Conservation (phyloP, 306 rosid species). For the Prunus mume region DNA sequence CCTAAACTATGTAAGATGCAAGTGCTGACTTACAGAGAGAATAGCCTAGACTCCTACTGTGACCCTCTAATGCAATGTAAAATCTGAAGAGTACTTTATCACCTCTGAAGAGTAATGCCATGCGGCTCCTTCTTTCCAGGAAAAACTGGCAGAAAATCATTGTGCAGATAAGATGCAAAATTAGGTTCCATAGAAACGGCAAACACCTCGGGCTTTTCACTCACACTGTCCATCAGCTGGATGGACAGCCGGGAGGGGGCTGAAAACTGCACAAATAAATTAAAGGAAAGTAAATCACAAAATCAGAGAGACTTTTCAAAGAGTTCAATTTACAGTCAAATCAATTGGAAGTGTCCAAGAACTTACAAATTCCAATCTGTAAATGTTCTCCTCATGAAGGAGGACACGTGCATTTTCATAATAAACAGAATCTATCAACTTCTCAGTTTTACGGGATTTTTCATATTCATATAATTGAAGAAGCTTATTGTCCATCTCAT, state of each 20-base stretch:
- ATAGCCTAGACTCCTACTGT: not conserved
- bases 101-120: conserved; percentile 71
- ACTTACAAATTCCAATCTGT: conserved; percentile 82
- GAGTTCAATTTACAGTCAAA: not conserved
- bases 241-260: conserved; percentile 52
- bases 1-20: not conserved
- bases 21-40: not conserved
- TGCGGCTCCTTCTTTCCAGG: conserved; percentile 66
- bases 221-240: conserved; percentile 88
- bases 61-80: conserved; percentile 1
- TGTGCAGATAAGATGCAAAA: conserved; percentile 81
- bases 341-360: not conserved
- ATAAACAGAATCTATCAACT: conserved; percentile 65
- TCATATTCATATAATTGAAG: conserved; percentile 87
- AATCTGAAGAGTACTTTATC: conserved; percentile 20
- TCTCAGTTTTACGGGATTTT: conserved; percentile 74
- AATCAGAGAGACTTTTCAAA: not conserved
- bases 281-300: not conserved
- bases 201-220: conserved; percentile 82
- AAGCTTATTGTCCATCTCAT: conserved; percentile 80
- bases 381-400: conserved; percentile 87
- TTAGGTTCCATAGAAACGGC: conserved; percentile 91
- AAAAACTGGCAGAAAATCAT: conserved; percentile 62
- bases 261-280: conserved; percentile 53
- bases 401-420: conserved; percentile 85